Percentiles rank a stretch among this genome's conserved stretches.
These are phyloP conservation scores for Novymonas esmeraldas DNA, from an alignment of 208 protist species.

Conservation along the genomic window DNA sequence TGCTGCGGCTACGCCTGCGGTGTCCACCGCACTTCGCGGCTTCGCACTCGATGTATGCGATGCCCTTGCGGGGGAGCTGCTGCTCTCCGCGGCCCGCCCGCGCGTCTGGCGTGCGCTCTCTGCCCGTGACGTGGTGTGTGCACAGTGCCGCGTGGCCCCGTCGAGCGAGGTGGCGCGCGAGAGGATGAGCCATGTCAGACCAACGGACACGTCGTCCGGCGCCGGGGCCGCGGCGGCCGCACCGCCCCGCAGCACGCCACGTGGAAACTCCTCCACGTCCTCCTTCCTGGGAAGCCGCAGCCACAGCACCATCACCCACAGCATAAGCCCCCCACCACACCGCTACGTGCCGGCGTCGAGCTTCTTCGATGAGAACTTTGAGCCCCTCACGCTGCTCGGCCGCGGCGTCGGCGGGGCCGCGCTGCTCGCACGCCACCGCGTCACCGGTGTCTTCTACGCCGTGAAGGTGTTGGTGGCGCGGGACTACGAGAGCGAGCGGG, in stretches of 20 bases:
- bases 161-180: background rate
- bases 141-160: too few species aligned
- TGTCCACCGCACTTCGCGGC: background rate
- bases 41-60: slow-evolving; percentile 6
- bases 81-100: background rate
- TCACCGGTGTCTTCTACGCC: slow-evolving; percentile 85
- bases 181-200: background rate
- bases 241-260: background rate
- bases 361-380: slow-evolving; percentile 92
- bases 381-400: slow-evolving; percentile 68
- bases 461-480: slow-evolving; percentile 82
- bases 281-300: slow-evolving; percentile 8
- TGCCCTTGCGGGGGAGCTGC: background rate
- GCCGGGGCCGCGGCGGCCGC: background rate
- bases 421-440: slow-evolving; percentile 73
- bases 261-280: slow-evolving; percentile 2
- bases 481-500: slow-evolving; percentile 66
- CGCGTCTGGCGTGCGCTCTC: slow-evolving; percentile 17
- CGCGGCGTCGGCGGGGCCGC: slow-evolving; percentile 71
- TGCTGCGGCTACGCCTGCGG: too few species aligned
- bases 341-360: slow-evolving; percentile 29
- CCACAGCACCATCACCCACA: slow-evolving; percentile 18
- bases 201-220: background rate
- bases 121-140: slow-evolving; percentile 7
- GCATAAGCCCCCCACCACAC: slow-evolving; percentile 13